Base-by-base conservation (phyloP, 257 asterid genomes). In the Lithospermum erythrorhizon region DNA sequence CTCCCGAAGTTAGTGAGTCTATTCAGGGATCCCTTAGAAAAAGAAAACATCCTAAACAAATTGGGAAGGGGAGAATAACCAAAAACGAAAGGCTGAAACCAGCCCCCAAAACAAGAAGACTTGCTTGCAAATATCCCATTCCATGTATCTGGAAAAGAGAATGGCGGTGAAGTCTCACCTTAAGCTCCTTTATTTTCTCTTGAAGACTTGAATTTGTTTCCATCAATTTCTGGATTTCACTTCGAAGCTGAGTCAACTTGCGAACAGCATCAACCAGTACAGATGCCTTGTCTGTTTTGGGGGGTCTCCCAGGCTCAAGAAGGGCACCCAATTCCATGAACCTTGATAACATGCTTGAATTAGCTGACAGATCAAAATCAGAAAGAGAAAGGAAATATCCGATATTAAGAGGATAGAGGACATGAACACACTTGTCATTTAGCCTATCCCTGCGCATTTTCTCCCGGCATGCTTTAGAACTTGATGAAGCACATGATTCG, bases 391-490 rank as follows among this genome's bases (percentile, higher is more conserved):
- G 48, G 48, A 37, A 7, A 41, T 11, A 11, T 41, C 49, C 49
- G 3, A 11, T 13, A 11, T 13, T 11, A 41, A 41, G 10, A 57
- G n/a, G 68, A 61, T 30, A 56, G 54, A 65, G 59, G 30, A 68
- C 58, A 53, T 5, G 32, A 64, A 69, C 72, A 18, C 68, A 90
- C 97, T 82, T 84, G 87, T 87, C 96, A 72, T 90, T 90, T 59
- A 90, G 94, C 75, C 72, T 84, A 74, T 90, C 96, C 76, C 97
- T 75, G 25, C 97, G 86, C 62, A 72, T 77, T 75, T 87, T 90
- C 87, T 90, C 97, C 79, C 97, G 78, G 84, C 96, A 87, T 29
- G 97, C 97, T 80, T 90, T 90, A 76, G 97, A 83, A 71, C 82
- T 81, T 63, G 97, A 72, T 58, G 72, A 35, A 35, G 45, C 76